These are phyloP conservation scores for Hypoxylon perforatum DNA, from an alignment of 495 filamentous ascomycete genomes.

Conservation along the genomic window DNA sequence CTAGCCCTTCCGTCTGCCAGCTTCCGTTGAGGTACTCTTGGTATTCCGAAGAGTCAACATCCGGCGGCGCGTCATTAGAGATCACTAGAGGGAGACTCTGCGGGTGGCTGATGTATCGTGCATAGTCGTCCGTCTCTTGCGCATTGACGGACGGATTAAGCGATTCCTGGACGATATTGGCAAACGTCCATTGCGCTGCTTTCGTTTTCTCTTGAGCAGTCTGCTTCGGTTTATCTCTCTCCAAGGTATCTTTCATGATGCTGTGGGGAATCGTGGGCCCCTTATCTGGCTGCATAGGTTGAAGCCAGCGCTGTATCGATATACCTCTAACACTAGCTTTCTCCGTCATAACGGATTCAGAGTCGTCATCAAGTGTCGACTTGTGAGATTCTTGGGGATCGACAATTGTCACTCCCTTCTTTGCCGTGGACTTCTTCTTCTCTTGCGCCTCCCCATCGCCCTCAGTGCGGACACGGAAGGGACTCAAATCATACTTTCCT, in stretches of 20 bases:
- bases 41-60: constrained; percentile 71
- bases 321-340: constrained; percentile 52
- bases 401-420: constrained; percentile 71
- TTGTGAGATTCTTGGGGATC: constrained; percentile 60
- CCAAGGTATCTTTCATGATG: constrained; percentile 58
- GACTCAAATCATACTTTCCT: constrained; percentile 80
- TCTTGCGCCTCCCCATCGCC: constrained; percentile 59
- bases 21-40: constrained; percentile 74
- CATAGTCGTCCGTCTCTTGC: constrained; percentile 85
- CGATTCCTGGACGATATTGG: constrained; percentile 81
- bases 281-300: constrained; percentile 52
- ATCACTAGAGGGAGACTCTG: constrained; percentile 89
- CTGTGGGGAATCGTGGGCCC: constrained; percentile 52
- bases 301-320: constrained; percentile 65
- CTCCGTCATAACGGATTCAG: constrained; percentile 49
- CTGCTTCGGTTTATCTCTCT: constrained; percentile 52
- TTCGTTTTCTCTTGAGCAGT: constrained; percentile 71
- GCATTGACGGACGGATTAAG: constrained; percentile 80
- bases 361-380: constrained; percentile 50
- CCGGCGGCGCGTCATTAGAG: constrained; percentile 69
- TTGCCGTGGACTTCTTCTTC: constrained; percentile 56
- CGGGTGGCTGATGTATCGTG: constrained; percentile 90
- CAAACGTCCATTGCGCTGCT: constrained; percentile 84
- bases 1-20: constrained; percentile 57
- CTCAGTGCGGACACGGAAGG: constrained; percentile 79